Evolutionary conservation across 2,329 filamentous ascomycete genomes (phyloP), one percentile per base, ranked within the genome.

Genomic region (Pseudopyricularia javanii): DNA sequence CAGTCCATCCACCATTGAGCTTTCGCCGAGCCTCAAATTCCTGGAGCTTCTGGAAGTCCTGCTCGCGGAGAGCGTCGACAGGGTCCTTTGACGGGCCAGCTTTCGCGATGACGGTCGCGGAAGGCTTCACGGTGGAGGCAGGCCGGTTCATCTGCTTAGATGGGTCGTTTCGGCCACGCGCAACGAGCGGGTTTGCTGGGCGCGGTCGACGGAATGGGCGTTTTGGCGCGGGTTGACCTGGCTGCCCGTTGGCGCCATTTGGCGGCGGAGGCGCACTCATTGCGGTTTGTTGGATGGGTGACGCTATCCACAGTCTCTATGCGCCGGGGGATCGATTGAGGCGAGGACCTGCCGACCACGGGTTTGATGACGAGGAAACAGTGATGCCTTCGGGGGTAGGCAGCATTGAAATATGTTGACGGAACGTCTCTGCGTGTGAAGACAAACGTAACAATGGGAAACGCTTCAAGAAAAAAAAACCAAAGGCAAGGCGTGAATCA

Each of bases 111-210:
- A 70, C 50, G 68, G 64, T 55, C 63, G 63, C 22, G 50, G 50
- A 43, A 8, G 40, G 37, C 28, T 45, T 45, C 30, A 33, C n/a
- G 2, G 37, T 52, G 20, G 50, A 52, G 3, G 50, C 50, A 20
- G 50, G 50, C 12, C 50, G 50, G 30, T 47, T 47, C 50, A 52
- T 52, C 24, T 30, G 30, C 50, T 52, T 52, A 26, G 50, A 47
- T 30, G 50, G 50, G 33, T 63, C 55, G 2, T 71, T 69, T 57
- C 74, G 79, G 62, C 83, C 81, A 47, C 80, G 75, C 51, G 82
- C 73, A 51, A 85, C 80, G 20, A 88, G 70, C 30, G 85, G 85
- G 60, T 88, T 82, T 53, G 73, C 71, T 48, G 68, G 69, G 54
- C 74, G 74, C 11, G 72, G 72, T 67, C 50, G 72, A 67, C 58